Evolutionary conservation across 2,329 filamentous ascomycete species (phyloP).

Genomic region (Fusarium subtropicale): DNA sequence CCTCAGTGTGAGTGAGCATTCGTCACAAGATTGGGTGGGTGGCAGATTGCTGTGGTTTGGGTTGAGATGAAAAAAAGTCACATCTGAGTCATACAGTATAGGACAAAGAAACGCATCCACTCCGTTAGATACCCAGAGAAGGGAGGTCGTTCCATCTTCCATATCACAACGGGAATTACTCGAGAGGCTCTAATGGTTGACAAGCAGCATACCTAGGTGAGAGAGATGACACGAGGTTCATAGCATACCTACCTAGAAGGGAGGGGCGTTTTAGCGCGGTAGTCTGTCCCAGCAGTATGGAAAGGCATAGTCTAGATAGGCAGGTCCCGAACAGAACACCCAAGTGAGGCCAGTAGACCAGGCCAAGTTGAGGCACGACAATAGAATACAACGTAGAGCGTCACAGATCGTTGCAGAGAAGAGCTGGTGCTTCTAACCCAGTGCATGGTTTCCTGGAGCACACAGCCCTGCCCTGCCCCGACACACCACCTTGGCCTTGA

Average conservation of each 20-base stretch:
- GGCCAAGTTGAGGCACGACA: slow-evolving; percentile 6
- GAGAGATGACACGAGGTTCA: neutral
- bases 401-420: neutral
- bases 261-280: slow-evolving; percentile 16
- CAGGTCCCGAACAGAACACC: neutral
- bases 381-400: slow-evolving; percentile 11
- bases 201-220: neutral
- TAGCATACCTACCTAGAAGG: neutral
- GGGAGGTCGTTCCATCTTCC: neutral
- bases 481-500: slow-evolving; percentile 12
- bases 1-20: slow-evolving; percentile 10
- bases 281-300: slow-evolving; percentile 41
- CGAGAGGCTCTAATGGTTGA: neutral
- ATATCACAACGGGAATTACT: neutral
- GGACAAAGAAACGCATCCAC: neutral
- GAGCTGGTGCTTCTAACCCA: neutral
- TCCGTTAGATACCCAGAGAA: neutral
- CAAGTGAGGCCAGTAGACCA: neutral
- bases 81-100: neutral
- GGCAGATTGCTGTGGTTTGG: slow-evolving; percentile 7
- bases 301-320: slow-evolving; percentile 16
- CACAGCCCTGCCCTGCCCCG: neutral
- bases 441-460: neutral
- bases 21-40: slow-evolving; percentile 23
- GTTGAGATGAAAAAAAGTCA: neutral